Evolutionary conservation across 1,284 basidiomycete species (phyloP).

Genomic region (Chalciporus sp.): DNA sequence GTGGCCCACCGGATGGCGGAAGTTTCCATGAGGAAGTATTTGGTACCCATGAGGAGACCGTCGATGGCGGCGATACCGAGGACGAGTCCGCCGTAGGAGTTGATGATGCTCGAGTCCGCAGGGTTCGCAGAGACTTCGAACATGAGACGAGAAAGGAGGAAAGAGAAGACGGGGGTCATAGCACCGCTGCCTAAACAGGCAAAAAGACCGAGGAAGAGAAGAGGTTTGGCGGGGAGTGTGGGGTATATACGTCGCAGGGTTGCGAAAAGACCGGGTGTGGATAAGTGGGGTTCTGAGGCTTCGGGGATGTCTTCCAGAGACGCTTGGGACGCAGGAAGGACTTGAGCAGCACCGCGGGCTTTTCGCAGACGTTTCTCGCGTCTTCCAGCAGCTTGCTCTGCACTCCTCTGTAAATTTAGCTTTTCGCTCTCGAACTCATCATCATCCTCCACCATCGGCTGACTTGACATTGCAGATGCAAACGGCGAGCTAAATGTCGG

Average conservation of each 20-base stretch:
- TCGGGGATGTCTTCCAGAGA: not conserved
- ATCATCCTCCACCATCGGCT: constrained; percentile 35
- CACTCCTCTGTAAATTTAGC: constrained; percentile 41
- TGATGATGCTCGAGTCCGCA: constrained; percentile 63
- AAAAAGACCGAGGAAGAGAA: constrained; percentile 70
- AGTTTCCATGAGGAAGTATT: constrained; percentile 79
- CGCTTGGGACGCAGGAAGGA: constrained; percentile 21
- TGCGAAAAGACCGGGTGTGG: constrained; percentile 26
- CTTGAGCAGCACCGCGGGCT: constrained; percentile 24
- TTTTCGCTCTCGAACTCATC: constrained; percentile 49
- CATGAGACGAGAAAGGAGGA: constrained; percentile 82
- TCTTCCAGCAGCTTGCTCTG: constrained; percentile 33
- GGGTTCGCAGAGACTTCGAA: constrained; percentile 77
- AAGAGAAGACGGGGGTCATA: constrained; percentile 91
- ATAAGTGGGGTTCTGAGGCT: not conserved
- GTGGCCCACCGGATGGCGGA: constrained; percentile 80
- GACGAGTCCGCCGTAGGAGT: constrained; percentile 66
- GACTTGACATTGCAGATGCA: constrained; percentile 11
- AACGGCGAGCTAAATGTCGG: constrained; percentile 42
- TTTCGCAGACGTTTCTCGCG: constrained; percentile 26
- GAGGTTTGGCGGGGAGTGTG: constrained; percentile 73
- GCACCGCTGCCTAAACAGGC: constrained; percentile 73
- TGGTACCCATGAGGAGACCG: constrained; percentile 71
- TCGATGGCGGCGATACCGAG: constrained; percentile 77
- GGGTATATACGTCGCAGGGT: constrained; percentile 68